Percentiles rank a stretch among this genome's conserved stretches.
Conservation (phyloP, 768 basidiomycete species). For the Pholiota microspora region DNA sequence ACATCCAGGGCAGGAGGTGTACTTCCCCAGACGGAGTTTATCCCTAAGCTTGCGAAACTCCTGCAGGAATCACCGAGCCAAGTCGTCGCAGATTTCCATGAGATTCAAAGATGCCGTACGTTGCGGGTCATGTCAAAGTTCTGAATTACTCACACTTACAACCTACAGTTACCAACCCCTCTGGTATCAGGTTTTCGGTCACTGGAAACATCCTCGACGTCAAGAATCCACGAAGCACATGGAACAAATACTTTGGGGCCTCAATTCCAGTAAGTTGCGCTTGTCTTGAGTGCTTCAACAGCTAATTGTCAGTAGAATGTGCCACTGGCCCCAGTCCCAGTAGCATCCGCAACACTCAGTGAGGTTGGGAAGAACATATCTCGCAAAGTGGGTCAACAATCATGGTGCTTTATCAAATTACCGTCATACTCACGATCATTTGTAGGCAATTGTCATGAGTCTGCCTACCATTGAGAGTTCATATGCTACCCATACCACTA, state of each 20-base stretch:
- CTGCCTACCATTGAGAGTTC: constrained; percentile 95
- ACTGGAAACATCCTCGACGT: constrained; percentile 81
- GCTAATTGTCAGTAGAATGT: constrained; percentile 34
- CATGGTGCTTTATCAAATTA: too few relatives aligned
- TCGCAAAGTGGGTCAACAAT: constrained; percentile 60
- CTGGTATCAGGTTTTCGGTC: constrained; percentile 84
- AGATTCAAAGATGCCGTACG: constrained; percentile 68
- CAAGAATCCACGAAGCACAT: constrained; percentile 67
- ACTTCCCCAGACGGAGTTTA: constrained; percentile 73
- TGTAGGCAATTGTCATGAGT: constrained; percentile 79
- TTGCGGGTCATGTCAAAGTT: constrained; percentile 8
- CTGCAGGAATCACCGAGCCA: constrained; percentile 71
- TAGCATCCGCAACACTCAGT: constrained; percentile 68
- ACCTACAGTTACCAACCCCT: constrained; percentile 79
- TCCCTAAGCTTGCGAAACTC: constrained; percentile 69
- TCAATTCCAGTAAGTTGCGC: constrained; percentile 50
- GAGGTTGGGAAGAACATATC: constrained; percentile 70
- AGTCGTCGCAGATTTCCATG: constrained; percentile 74
- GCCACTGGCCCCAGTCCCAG: constrained; percentile 62
- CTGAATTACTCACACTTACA: not conserved
- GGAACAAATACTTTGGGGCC: constrained; percentile 67
- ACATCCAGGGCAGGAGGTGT: constrained; percentile 68
- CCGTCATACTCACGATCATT: too few relatives aligned
- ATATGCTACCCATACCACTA: constrained; percentile 75
- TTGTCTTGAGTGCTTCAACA: not conserved